A percentile compares a stretch with the other conserved stretches of the same genome.
Conservation (phyloP, 2,329 filamentous ascomycete species). For the Ophioceras dolichostomum region DNA sequence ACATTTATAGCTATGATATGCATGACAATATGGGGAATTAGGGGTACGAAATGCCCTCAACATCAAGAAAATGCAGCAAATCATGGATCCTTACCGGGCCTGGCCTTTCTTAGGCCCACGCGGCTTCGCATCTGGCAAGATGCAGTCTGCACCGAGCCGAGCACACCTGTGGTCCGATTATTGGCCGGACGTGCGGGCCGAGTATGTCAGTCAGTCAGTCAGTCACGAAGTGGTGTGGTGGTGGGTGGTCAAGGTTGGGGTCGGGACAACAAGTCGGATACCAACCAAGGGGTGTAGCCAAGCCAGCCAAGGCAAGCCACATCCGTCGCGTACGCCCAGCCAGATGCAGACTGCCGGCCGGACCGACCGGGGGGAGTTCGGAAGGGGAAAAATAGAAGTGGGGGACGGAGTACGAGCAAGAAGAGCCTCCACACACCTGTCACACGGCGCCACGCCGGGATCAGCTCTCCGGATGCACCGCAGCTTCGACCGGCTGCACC, state of each 20-base stretch:
- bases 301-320: too few relatives aligned
- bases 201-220: not conserved
- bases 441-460: conserved; percentile 10
- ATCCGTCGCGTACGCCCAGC: too few relatives aligned
- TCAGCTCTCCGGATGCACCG: conserved; percentile 11
- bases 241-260: not conserved
- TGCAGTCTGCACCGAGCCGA: conserved; percentile 8
- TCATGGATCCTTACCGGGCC: conserved; percentile 6
- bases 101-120: conserved; percentile 10
- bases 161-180: conserved; percentile 6
- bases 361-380: too few relatives aligned
- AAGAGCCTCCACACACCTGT: conserved; percentile 9
- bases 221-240: not conserved
- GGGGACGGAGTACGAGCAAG: too few relatives aligned
- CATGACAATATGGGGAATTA: too few relatives aligned
- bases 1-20: too few relatives aligned
- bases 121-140: conserved; percentile 10
- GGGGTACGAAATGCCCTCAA: too few relatives aligned
- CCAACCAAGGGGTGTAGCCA: too few relatives aligned
- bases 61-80: not conserved
- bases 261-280: not conserved
- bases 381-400: too few relatives aligned
- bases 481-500: conserved; percentile 15
- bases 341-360: too few relatives aligned
- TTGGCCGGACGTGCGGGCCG: not conserved